phyloP scores from a whole-genome alignment of 192 early-diverging fungal genomes.

The Umbelopsis ramanniana region DNA sequence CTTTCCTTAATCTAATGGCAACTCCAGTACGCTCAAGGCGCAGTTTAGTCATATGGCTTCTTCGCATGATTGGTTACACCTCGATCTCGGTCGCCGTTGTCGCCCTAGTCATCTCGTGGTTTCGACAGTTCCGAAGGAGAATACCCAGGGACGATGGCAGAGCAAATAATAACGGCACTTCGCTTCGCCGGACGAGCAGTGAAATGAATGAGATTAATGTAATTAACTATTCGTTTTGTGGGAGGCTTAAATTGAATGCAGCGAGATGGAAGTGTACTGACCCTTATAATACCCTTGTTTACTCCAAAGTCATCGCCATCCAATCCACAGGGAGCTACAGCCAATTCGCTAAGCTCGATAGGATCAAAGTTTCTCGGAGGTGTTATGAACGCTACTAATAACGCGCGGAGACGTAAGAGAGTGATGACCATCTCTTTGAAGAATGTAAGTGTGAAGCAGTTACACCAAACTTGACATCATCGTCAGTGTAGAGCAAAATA shows the following conservation, averaged over 20 bases:
- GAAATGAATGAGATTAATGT: constrained; percentile 12
- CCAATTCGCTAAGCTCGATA: constrained; percentile 41
- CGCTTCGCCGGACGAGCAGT: not conserved
- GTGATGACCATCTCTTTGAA: constrained; percentile 65
- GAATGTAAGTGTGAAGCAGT: constrained; percentile 43
- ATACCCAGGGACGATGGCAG: constrained; percentile 11
- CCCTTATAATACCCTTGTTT: not conserved
- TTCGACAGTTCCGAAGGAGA: constrained; percentile 19
- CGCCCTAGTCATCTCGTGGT: constrained; percentile 28
- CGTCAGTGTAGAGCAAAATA: not conserved
- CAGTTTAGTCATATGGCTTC: constrained; percentile 27
- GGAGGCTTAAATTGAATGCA: not conserved
- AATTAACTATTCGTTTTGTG: not conserved
- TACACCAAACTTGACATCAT: not conserved
- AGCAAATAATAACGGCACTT: not conserved
- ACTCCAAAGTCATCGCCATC: not conserved
- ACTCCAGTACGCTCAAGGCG: not conserved
- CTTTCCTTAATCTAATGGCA: constrained; percentile 12
- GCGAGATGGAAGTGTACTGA: not conserved
- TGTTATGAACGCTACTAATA: constrained; percentile 38
- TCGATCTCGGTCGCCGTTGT: constrained; percentile 33
- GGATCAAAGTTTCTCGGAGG: constrained; percentile 35
- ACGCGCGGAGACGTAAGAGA: constrained; percentile 49
- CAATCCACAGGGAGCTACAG: constrained; percentile 24
- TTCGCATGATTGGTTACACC: constrained; percentile 35